Base-by-base conservation (phyloP, 1,139 yeast genomes). In the Taphrina sp. region DNA sequence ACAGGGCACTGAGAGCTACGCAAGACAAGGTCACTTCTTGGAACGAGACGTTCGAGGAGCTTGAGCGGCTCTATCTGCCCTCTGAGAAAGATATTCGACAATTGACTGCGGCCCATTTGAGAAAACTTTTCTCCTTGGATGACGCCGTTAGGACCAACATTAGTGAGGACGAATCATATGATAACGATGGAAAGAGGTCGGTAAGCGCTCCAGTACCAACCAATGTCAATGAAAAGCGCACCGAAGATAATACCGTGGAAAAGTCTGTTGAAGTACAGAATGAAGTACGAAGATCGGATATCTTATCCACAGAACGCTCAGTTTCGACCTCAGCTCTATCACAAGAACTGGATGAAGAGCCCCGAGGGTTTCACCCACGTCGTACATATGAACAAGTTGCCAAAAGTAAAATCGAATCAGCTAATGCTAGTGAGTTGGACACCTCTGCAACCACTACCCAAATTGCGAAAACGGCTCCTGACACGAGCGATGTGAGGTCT, bases 61-160 rank as follows among this genome's bases (percentile, higher is more conserved):
- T 92, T 70, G 96, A 87, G 61, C 77, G 77, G 54, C 76, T 75
- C 26, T 92, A 78, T 65, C 77, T 92, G 59, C 97, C 97, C 0
- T 82, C 95, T 14, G 98, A 94, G 68, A 87, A 85, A 65, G 98
- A 94, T 75, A 86, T 94, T 62, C 84, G 95, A 5, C 76, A 89
- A 60, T 85, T 92, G 45, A 90, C 98, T 1, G 87, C 95, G 12
- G 84, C 84, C 63, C 98, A 92, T 66, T 74, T 94, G 65, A 80
- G 83, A 59, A 86, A 82, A 63, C 76, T 89, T 56, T 82, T 92
- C 64, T 69, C 79, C 63, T 88, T 78, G 43, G 39, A 58, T 33
- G 61, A 61, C 28, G 31, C 59, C 26, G 34, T 42, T 2, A 24
- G 42, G 3, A 19, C 22, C 34, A 45, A 35, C 35, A 17, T 45